Conservation (phyloP, 2,329 filamentous ascomycete genomes). For the Cordyceps cicadae region DNA sequence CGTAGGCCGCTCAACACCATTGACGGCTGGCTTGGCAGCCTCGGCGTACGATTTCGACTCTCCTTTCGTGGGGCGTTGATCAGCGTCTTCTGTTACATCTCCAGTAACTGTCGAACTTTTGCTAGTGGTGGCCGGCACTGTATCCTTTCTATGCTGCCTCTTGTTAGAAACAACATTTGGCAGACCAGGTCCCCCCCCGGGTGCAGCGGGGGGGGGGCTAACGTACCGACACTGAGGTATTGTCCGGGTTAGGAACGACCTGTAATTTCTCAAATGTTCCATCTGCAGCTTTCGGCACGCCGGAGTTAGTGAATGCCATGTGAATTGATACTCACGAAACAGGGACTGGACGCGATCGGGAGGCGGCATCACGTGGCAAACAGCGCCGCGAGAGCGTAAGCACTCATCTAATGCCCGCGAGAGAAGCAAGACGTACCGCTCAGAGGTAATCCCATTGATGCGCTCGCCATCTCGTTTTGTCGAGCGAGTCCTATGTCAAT, state of each 20-base stretch:
- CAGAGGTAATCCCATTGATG: conserved; percentile 1
- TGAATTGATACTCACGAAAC: neutral
- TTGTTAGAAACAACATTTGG: neutral
- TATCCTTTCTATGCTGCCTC: neutral
- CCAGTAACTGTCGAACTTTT: neutral
- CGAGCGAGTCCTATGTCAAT: neutral
- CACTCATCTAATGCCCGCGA: neutral
- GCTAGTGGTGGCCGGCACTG: neutral
- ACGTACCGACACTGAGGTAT: too few species aligned
- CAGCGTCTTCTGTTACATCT: neutral
- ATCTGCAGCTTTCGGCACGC: neutral
- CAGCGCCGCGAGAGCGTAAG: neutral
- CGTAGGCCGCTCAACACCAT: neutral
- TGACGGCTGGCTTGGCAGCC: neutral
- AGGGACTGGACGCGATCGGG: too few species aligned
- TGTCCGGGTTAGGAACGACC: neutral
- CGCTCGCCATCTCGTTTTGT: neutral
- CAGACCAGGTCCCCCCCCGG: neutral
- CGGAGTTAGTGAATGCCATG: neutral
- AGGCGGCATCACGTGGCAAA: neutral
- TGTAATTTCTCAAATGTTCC: neutral
- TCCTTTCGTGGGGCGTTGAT: neutral
- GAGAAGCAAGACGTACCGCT: neutral
- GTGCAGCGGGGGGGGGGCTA: too few species aligned
- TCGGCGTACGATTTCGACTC: conserved; percentile 5